Conservation (phyloP, 768 basidiomycete genomes). For the Pisolithus albus region DNA sequence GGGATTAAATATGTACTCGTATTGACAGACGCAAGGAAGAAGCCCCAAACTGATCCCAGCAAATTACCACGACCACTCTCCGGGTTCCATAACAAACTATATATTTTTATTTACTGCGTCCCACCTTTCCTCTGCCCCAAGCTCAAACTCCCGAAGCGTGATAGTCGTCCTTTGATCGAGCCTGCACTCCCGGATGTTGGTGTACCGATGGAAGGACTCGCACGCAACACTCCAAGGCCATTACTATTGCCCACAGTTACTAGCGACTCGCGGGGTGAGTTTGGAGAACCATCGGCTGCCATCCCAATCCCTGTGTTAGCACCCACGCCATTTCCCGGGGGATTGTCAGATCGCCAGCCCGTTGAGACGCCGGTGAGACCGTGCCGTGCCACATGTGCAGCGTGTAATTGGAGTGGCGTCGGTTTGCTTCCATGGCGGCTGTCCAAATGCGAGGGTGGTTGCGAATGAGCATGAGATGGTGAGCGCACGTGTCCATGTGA, state of each 20-base stretch:
- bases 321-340: slow-evolving; percentile 10
- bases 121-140: slow-evolving; percentile 22
- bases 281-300: background rate
- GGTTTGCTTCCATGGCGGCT: slow-evolving; percentile 36
- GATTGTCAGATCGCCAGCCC: slow-evolving; percentile 53
- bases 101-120: background rate
- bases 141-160: slow-evolving; percentile 69
- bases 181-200: slow-evolving; percentile 61
- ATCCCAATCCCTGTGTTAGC: slow-evolving; percentile 34
- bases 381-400: slow-evolving; percentile 75
- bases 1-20: background rate
- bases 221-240: slow-evolving; percentile 22
- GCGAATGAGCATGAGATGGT: background rate
- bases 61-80: background rate
- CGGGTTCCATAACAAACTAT: background rate
- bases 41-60: background rate
- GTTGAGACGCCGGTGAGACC: slow-evolving; percentile 79
- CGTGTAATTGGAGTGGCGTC: slow-evolving; percentile 72
- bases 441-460: slow-evolving; percentile 3
- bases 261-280: slow-evolving; percentile 69
- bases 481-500: background rate
- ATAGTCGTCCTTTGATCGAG: slow-evolving; percentile 67
- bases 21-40: background rate
- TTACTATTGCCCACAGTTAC: slow-evolving; percentile 55
- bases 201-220: slow-evolving; percentile 44